phyloP scores from a whole-genome alignment of 257 asterid genomes.

The Nicotiana knightiana region DNA sequence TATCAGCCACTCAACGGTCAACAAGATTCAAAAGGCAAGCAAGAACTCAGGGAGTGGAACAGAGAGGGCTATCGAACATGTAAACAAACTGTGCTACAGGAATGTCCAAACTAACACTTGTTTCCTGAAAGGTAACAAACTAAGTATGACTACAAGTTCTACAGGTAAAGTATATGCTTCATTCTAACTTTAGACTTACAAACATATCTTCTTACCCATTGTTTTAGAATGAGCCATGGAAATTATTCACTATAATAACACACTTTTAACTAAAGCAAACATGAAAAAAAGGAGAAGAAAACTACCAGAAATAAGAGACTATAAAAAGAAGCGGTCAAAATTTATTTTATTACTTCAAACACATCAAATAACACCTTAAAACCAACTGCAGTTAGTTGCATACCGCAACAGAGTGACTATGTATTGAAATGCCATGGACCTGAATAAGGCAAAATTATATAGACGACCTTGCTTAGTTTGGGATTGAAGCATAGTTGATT shows the following conservation, averaged over 20 bases:
- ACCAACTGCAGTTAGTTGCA: neutral
- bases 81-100: neutral
- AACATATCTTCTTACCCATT: neutral
- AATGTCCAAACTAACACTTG: neutral
- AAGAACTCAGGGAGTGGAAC: neutral
- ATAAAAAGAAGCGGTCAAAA: neutral
- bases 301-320: neutral
- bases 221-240: neutral
- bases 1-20: neutral
- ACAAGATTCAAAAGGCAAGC: neutral
- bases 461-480: neutral
- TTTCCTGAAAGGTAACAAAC: neutral
- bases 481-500: neutral
- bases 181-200: neutral
- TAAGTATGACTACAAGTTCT: neutral
- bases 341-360: neutral
- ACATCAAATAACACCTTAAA: neutral
- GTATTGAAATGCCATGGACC: neutral
- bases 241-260: neutral
- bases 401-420: neutral
- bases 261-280: neutral
- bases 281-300: neutral
- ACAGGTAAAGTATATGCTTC: neutral
- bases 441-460: neutral
- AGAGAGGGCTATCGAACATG: neutral